These are phyloP conservation scores for Quambalaria eucalypti DNA, from an alignment of 1,284 basidiomycete species.

Conservation along the genomic window DNA sequence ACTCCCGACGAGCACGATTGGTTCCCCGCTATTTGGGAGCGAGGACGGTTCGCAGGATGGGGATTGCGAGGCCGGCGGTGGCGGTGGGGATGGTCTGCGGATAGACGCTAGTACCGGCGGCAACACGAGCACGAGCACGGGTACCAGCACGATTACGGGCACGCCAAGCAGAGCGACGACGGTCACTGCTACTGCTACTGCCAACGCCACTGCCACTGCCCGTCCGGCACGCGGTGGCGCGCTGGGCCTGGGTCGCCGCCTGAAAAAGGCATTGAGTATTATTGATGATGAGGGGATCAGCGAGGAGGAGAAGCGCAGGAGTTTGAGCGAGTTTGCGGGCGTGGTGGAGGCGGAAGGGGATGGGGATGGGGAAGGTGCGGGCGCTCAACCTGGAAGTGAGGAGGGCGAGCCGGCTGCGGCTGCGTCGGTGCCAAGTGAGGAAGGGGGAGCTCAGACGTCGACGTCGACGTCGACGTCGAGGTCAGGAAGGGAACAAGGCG, in stretches of 20 bases:
- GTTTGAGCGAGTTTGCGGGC: not conserved
- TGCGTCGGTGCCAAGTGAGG: too few species aligned
- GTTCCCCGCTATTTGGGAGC: not conserved
- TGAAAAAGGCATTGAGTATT: slow-evolving; percentile 7
- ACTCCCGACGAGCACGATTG: not conserved
- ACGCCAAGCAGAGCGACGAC: too few species aligned
- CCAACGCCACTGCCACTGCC: not conserved
- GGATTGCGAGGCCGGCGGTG: not conserved
- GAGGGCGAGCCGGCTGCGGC: too few species aligned
- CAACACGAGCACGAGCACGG: not conserved
- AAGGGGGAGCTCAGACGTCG: too few species aligned
- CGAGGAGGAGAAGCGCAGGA: slow-evolving; percentile 62
- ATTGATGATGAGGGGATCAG: slow-evolving; percentile 43
- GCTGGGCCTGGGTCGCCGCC: not conserved
- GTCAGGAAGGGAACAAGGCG: too few species aligned
- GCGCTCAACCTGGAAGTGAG: too few species aligned
- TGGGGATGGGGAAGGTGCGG: too few species aligned
- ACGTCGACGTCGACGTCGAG: too few species aligned
- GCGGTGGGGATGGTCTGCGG: not conserved
- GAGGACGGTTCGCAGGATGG: not conserved
- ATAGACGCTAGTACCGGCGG: not conserved
- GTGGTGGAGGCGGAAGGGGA: too few species aligned
- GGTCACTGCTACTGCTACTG: not conserved
- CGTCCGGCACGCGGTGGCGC: not conserved
- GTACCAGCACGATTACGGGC: not conserved